Evolutionary conservation across 345 rosid species (phyloP), one percentile per base, ranked within the genome.

Genomic region (Adansonia digitata): DNA sequence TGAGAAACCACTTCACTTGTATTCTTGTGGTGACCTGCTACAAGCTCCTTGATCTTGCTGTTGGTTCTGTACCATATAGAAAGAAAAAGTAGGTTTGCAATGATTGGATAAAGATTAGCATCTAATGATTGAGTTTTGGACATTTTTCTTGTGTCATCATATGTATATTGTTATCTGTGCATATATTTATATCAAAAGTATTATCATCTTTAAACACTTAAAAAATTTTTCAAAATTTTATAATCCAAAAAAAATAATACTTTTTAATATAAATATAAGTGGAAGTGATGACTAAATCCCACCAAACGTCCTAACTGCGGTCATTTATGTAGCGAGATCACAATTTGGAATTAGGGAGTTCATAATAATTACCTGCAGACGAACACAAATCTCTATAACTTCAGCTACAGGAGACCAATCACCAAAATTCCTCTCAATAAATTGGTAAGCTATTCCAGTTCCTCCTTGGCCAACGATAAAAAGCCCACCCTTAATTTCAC

Each of bases 381-480:
- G 79, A 13, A 81, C 67, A 39, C 92, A 83, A 20, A 88, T 86
- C 78, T 82, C 85, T 26, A 86, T 79, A 18, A 84, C 82, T 84
- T 90, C 92, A 56, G 86, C 77, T 34, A 79, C 27, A 46, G 94
- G 91, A 31, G 94, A 88, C 90, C 92, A 86, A 74, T 88, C 92
- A 0, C 89, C 92, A 49, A 90, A 90, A 62, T 85, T 90, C 83
- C 91, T 86, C 82, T 90, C 92, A 17, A 88, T 87, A 48, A 90
- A 88, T 77, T 85, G 88, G 78, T 86, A 88, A 40, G 87, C 91
- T 31, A 88, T 78, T 69, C 92, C 92, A 69, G 76, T 78, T 66
- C 78, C 84, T 69, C 89, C 87, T 7, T 52, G 77, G n/a, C 89
- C 92, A 64, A 87, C 78, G 29, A 87, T 66, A 49, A 88, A 84